Base-by-base conservation (phyloP, 208 protist genomes). In the Crithidia sp. region DNA sequence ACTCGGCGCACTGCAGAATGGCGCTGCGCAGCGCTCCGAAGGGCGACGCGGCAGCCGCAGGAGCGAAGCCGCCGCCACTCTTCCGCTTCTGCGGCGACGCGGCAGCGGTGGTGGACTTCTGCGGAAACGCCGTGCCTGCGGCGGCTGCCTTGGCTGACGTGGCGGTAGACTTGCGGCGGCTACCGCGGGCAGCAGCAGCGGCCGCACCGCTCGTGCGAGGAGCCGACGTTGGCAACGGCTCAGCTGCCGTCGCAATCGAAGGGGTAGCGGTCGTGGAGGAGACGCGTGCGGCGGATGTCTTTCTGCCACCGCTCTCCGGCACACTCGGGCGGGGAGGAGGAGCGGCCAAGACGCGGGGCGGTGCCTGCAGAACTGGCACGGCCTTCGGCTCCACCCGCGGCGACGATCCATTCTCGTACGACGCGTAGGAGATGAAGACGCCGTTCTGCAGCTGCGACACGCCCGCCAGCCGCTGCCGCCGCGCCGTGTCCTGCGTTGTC, bases 1-100 rank as follows among this genome's bases (percentile, higher is more conserved):
- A 61, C 67, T 84, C 70, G 8, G 82, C 69, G 39, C 82, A 76
- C 41, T 55, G 70, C 36, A 87, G 39, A 2, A 83, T 40, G 7
- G 59, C 71, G 39, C 64, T 76, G 19, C 47, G 67, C 62, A 74
- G 67, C 14, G 36, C 7, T 28, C 52, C 64, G 54, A 57, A 53
- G 3, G 37, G 43, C 1, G 16, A 3, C 28, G 2, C 19, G 45
- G 12, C 1, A 14, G 47, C n/a, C 10, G 44, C 12, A 13, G 9
- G 0, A 14, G 45, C 45, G 45, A 13, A 49, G 14, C 5, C 12
- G 36, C 4, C 44, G 17, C 6, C 60, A 10, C 17, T 40, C 7
- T 7, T 8, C 6, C 44, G 17, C 3, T 65, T 28, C n/a, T 13
- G 62, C 5, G 47, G 3, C 9, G 3, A 4, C 14, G 14, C 12